phyloP scores from a whole-genome alignment of 2,329 filamentous ascomycete genomes.

The Alternaria angustiovoidea region DNA sequence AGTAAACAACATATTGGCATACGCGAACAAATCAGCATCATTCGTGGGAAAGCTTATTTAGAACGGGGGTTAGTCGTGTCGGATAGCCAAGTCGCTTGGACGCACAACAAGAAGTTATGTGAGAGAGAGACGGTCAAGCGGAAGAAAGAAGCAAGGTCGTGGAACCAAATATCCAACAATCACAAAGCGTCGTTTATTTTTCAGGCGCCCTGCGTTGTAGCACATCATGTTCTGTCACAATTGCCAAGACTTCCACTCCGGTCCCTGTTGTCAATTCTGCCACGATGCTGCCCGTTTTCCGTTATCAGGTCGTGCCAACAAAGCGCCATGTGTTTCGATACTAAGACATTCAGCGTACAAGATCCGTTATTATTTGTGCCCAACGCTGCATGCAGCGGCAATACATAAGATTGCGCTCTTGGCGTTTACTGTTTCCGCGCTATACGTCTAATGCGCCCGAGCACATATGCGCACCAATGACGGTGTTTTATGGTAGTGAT shows the following conservation, averaged over 20 bases:
- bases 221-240: not conserved
- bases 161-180: not conserved
- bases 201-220: conserved; percentile 4
- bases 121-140: not conserved
- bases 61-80: not conserved
- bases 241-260: not conserved
- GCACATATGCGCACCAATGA: conserved; percentile 1
- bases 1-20: not conserved
- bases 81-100: not conserved
- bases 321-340: not conserved
- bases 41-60: not conserved
- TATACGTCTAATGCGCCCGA: not conserved
- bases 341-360: not conserved
- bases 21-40: not conserved
- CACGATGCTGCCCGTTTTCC: not conserved
- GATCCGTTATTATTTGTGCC: not conserved
- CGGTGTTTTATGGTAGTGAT: not conserved
- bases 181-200: not conserved
- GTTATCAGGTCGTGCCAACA: conserved; percentile 5
- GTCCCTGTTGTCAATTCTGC: not conserved
- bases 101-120: not conserved
- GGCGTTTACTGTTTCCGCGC: conserved; percentile 1
- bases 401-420: not conserved
- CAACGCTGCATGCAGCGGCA: not conserved
- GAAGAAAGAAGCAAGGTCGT: not conserved